Percentiles rank a stretch among this genome's conserved stretches.
phyloP scores from a whole-genome alignment of 805 yeast species.

The Barnettozyma pratensis region DNA sequence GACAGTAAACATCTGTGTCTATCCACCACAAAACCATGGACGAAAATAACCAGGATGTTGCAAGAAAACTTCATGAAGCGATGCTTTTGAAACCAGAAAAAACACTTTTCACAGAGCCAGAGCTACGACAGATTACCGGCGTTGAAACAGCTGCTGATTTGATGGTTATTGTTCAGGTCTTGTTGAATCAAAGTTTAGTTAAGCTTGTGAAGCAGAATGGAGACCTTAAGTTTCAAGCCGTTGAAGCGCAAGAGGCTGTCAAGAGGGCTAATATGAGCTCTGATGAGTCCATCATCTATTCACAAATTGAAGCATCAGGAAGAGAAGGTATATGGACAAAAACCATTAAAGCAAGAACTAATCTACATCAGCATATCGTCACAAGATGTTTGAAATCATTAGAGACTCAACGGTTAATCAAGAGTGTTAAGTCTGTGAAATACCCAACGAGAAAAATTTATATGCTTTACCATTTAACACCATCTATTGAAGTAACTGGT shows the following conservation, averaged over 20 bases:
- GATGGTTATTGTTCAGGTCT: slow-evolving; percentile 45
- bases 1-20: no score
- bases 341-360: slow-evolving; percentile 82
- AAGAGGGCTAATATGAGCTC: slow-evolving; percentile 72
- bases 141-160: slow-evolving; percentile 38
- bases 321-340: slow-evolving; percentile 97
- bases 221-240: slow-evolving; percentile 70
- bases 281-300: slow-evolving; percentile 88
- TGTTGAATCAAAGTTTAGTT: slow-evolving; percentile 53
- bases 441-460: slow-evolving; percentile 93
- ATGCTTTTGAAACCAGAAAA: slow-evolving; percentile 53
- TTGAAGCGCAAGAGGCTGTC: slow-evolving; percentile 65
- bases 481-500: slow-evolving; percentile 93
- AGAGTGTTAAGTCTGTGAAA: slow-evolving; percentile 85
- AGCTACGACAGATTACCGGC: slow-evolving; percentile 49
- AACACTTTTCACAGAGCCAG: slow-evolving; percentile 60
- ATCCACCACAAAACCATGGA: slow-evolving; percentile 1
- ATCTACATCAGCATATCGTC: slow-evolving; percentile 88
- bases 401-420: slow-evolving; percentile 78
- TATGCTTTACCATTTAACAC: slow-evolving; percentile 91
- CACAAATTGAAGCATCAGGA: slow-evolving; percentile 87
- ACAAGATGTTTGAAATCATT: slow-evolving; percentile 72
- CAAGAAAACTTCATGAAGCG: slow-evolving; percentile 52
- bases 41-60: slow-evolving; percentile 32
- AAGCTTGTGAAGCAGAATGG: slow-evolving; percentile 66